Evolutionary conservation across 1,284 basidiomycete genomes (phyloP).

Genomic region (Xerocomus nothofagi): DNA sequence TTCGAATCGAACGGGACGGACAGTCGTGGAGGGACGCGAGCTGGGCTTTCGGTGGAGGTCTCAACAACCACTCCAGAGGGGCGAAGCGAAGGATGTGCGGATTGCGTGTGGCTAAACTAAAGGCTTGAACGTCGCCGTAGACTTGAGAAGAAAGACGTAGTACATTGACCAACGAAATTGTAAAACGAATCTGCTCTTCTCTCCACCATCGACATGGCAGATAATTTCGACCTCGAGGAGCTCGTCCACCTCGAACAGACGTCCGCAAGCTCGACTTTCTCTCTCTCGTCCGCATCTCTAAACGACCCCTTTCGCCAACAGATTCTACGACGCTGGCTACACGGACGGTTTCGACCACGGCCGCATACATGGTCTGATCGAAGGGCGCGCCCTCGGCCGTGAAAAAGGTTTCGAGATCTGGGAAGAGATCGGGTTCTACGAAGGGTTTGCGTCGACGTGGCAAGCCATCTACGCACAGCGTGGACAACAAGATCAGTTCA

Average conservation of each 20-base stretch:
- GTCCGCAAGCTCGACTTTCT: conserved; percentile 38
- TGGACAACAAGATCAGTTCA: conserved; percentile 48
- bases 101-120: conserved; percentile 14
- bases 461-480: conserved; percentile 44
- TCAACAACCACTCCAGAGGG: conserved; percentile 14
- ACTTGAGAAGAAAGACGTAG: no score
- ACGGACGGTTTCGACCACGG: conserved; percentile 82
- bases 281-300: background rate
- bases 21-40: conserved; percentile 9
- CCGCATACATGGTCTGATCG: conserved; percentile 84
- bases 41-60: conserved; percentile 11
- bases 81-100: conserved; percentile 4
- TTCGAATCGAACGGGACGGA: background rate
- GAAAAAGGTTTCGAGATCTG: conserved; percentile 95
- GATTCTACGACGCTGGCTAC: conserved; percentile 82
- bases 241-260: conserved; percentile 72
- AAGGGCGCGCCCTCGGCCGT: conserved; percentile 87
- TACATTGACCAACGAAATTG: no score
- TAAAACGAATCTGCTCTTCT: no score
- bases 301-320: conserved; percentile 33
- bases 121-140: background rate
- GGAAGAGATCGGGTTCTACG: conserved; percentile 94
- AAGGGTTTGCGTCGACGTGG: conserved; percentile 82
- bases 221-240: conserved; percentile 59
- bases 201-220: conserved; percentile 30